These are phyloP conservation scores for Ogataea minuta DNA, from an alignment of 805 yeast genomes.

Conservation along the genomic window DNA sequence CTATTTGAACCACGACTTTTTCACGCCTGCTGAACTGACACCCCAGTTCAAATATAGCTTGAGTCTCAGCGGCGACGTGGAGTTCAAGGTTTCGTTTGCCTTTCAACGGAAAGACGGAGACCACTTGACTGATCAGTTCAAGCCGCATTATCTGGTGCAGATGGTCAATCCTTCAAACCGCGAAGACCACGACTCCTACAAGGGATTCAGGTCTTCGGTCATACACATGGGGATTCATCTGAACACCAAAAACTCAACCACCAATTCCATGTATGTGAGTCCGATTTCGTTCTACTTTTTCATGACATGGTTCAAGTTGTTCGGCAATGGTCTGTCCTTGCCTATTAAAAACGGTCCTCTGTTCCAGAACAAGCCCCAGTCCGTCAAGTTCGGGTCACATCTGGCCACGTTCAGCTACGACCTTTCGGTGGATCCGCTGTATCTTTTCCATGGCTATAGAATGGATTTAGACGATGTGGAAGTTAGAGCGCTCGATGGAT, in stretches of 20 bases:
- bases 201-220: constrained; percentile 72
- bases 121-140: constrained; percentile 41
- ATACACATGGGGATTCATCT: constrained; percentile 68
- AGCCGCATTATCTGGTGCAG: constrained; percentile 56
- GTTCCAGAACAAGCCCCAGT: constrained; percentile 53
- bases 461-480: constrained; percentile 43
- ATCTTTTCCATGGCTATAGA: constrained; percentile 66
- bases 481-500: constrained; percentile 53
- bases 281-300: constrained; percentile 67
- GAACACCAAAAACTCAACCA: constrained; percentile 28
- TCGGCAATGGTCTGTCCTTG: constrained; percentile 69
- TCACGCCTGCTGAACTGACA: neutral
- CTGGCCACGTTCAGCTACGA: constrained; percentile 73
- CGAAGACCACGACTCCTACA: constrained; percentile 72
- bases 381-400: constrained; percentile 72
- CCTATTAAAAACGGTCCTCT: constrained; percentile 75
- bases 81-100: constrained; percentile 54
- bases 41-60: constrained; percentile 37
- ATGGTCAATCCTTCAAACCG: constrained; percentile 53
- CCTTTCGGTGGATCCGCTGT: constrained; percentile 69
- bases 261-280: constrained; percentile 71
- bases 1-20: constrained; percentile 21
- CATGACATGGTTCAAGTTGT: constrained; percentile 78
- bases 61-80: constrained; percentile 58
- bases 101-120: constrained; percentile 47